Percentiles rank a stretch among this genome's conserved stretches.
These are phyloP conservation scores for Pseudoturritis turrita DNA, from an alignment of 345 rosid species.

Conservation along the genomic window DNA sequence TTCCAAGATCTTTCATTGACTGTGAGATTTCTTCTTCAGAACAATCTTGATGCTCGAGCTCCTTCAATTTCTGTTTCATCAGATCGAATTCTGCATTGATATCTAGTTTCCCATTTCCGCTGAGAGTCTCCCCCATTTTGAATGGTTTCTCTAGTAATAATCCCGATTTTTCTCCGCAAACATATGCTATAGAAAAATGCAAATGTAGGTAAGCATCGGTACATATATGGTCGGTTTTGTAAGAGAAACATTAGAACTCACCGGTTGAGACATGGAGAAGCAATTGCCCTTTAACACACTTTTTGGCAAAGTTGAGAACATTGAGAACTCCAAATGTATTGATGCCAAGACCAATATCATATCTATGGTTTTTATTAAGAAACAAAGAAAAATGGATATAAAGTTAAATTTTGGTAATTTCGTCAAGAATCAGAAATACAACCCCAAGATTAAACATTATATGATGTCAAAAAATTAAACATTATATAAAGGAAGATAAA, in stretches of 20 bases:
- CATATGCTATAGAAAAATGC: conserved; percentile 22
- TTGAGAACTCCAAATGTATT: conserved; percentile 33
- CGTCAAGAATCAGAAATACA: background rate
- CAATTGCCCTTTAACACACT: conserved; percentile 24
- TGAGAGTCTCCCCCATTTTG: conserved; percentile 29
- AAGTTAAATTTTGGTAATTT: background rate
- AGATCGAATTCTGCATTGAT: conserved; percentile 20
- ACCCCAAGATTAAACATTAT: background rate
- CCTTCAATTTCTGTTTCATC: conserved; percentile 30
- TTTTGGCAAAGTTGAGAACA: conserved; percentile 34
- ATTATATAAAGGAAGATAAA: too few relatives aligned
- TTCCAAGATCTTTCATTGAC: conserved; percentile 37
- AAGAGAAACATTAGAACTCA: conserved; percentile 6
- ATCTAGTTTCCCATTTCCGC: conserved; percentile 16
- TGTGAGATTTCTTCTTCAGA: conserved; percentile 20
- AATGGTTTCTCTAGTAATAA: conserved; percentile 30
- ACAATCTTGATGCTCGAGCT: conserved; percentile 16
- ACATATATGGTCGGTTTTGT: background rate
- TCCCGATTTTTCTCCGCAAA: conserved; percentile 23
- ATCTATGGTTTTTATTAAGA: background rate
- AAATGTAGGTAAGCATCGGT: background rate
- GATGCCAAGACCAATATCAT: conserved; percentile 33
- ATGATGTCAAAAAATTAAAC: too few relatives aligned
- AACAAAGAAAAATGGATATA: background rate
- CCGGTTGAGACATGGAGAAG: conserved; percentile 42